Evolutionary conservation across 2,329 filamentous ascomycete species (phyloP).

Genomic region (Colletotrichum sidae): DNA sequence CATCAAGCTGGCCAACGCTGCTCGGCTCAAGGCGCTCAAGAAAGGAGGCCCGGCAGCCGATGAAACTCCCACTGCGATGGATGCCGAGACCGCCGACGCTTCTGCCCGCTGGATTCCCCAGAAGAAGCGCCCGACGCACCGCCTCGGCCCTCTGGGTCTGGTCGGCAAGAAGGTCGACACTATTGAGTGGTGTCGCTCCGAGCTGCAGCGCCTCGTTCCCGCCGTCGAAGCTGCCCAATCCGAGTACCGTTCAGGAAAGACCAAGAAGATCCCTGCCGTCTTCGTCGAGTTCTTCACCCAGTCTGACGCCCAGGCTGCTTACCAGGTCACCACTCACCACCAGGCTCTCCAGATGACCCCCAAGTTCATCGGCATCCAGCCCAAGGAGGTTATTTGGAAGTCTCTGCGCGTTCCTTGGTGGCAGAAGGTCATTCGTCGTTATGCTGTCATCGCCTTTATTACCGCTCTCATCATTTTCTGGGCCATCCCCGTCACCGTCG

Average conservation of each 20-base stretch:
- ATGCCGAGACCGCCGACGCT: conserved; percentile 72
- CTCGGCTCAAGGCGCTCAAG: conserved; percentile 75
- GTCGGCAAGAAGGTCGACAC: conserved; percentile 91
- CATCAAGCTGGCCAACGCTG: conserved; percentile 81
- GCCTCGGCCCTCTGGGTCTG: conserved; percentile 65
- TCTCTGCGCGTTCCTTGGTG: conserved; percentile 88
- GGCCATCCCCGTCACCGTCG: conserved; percentile 78
- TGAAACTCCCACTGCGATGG: conserved; percentile 60
- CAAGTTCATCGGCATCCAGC: conserved; percentile 84
- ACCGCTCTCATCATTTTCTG: conserved; percentile 88
- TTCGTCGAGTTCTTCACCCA: conserved; percentile 92
- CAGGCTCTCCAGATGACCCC: conserved; percentile 88
- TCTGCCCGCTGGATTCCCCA: conserved; percentile 80
- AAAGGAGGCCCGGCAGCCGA: conserved; percentile 59
- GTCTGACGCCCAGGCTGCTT: conserved; percentile 86
- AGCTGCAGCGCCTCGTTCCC: conserved; percentile 78
- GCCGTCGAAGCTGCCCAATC: conserved; percentile 76
- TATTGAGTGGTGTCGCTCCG: conserved; percentile 86
- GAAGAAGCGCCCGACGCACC: conserved; percentile 82
- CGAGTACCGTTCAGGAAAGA: conserved; percentile 73
- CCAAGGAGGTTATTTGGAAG: conserved; percentile 87
- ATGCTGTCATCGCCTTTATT: conserved; percentile 78
- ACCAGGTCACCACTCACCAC: conserved; percentile 88
- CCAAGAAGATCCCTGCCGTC: conserved; percentile 77
- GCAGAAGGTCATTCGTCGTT: conserved; percentile 81